These are phyloP conservation scores for Botrytis byssoidea DNA, from an alignment of 2,329 filamentous ascomycete species.

Conservation along the genomic window DNA sequence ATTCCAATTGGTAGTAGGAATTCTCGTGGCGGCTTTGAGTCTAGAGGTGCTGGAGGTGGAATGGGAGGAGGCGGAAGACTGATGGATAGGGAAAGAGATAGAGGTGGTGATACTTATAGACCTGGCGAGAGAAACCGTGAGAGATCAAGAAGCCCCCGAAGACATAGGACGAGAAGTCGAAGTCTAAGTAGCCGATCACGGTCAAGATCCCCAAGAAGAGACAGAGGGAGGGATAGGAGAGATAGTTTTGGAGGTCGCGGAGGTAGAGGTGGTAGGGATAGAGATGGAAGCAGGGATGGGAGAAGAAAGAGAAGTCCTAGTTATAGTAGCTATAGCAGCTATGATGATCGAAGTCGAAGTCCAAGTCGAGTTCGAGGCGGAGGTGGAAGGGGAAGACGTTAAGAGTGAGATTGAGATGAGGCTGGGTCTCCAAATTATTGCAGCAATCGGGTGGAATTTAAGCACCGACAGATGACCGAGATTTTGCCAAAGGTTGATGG, in stretches of 20 bases:
- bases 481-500: neutral
- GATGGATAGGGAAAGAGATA: conserved; percentile 15
- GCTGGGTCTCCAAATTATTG: neutral
- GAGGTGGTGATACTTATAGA: conserved; percentile 16
- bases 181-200: conserved; percentile 10
- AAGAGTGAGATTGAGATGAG: neutral
- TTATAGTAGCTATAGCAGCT: conserved; percentile 61
- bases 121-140: conserved; percentile 8
- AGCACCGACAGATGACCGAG: neutral
- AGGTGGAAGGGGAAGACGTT: conserved; percentile 4
- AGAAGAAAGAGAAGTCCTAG: conserved; percentile 57
- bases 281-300: conserved; percentile 35
- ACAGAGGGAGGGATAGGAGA: neutral
- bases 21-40: conserved; percentile 27
- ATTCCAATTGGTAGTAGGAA: conserved; percentile 31
- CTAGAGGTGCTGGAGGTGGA: neutral
- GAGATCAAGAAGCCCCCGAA: conserved; percentile 13
- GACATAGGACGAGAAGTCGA: conserved; percentile 15
- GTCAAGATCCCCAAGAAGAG: conserved; percentile 13
- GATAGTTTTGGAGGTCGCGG: conserved; percentile 11
- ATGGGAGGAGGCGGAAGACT: conserved; percentile 25
- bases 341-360: conserved; percentile 47
- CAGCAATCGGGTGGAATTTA: neutral
- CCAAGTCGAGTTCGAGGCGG: conserved; percentile 36
- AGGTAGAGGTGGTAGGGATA: conserved; percentile 28